A percentile compares a stretch with the other conserved stretches of the same genome.
These are phyloP conservation scores for Halenospora varia DNA, from an alignment of 495 filamentous ascomycete genomes.

Conservation along the genomic window DNA sequence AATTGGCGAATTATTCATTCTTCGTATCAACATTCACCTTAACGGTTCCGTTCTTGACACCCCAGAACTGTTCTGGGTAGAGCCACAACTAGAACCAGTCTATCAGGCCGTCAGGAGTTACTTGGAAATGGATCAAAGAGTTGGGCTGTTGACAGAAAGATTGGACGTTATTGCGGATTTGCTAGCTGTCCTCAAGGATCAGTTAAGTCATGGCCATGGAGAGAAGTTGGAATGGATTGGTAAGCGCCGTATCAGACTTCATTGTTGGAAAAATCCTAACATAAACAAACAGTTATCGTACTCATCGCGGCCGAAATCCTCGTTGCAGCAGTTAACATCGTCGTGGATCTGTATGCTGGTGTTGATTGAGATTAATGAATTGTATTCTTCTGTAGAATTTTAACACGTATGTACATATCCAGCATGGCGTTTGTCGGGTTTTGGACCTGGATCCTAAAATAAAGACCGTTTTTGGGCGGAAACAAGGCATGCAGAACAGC, in stretches of 20 bases:
- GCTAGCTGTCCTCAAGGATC: conserved; percentile 90
- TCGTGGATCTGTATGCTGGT: conserved; percentile 90
- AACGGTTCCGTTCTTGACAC: conserved; percentile 97
- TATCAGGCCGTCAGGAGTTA: conserved; percentile 94
- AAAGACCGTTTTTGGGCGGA: no score
- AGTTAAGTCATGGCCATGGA: conserved; percentile 92
- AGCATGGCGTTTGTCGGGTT: neutral
- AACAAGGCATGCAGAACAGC: no score
- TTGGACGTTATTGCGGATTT: conserved; percentile 93
- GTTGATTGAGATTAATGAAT: conserved; percentile 63
- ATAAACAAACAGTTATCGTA: conserved; percentile 60
- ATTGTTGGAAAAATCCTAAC: conserved; percentile 1
- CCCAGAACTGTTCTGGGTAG: conserved; percentile 96
- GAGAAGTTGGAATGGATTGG: conserved; percentile 94
- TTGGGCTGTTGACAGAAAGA: conserved; percentile 83
- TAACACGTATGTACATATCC: neutral
- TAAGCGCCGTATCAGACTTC: conserved; percentile 33
- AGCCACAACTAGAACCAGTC: conserved; percentile 91
- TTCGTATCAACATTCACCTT: conserved; percentile 95
- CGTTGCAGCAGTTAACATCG: conserved; percentile 90
- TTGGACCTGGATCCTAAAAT: neutral
- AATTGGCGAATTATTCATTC: conserved; percentile 94
- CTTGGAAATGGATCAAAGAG: conserved; percentile 95
- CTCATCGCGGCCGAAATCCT: conserved; percentile 95
- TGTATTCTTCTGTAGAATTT: neutral